Percentiles rank a stretch among this genome's conserved stretches.
These are phyloP conservation scores for Fusarium sp. DNA, from an alignment of 2,329 filamentous ascomycete genomes.

Conservation along the genomic window DNA sequence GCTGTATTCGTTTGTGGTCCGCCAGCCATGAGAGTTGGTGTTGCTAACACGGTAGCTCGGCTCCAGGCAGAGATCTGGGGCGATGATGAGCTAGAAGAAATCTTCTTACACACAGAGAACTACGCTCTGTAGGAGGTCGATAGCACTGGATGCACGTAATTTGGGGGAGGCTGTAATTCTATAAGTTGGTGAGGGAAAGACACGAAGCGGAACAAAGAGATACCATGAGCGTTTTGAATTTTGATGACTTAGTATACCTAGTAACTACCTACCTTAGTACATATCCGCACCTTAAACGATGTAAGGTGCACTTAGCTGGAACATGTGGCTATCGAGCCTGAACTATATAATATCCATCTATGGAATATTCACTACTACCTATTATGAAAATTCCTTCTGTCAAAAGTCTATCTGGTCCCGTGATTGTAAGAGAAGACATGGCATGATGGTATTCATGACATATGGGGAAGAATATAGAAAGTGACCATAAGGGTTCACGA, in stretches of 20 bases:
- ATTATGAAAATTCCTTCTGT: not conserved
- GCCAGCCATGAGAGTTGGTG: constrained; percentile 85
- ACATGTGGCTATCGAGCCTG: constrained; percentile 23
- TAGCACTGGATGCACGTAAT: not conserved
- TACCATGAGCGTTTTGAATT: constrained; percentile 46
- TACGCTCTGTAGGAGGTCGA: constrained; percentile 74
- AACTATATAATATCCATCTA: constrained; percentile 34
- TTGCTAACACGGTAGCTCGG: constrained; percentile 84
- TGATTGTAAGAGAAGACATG: constrained; percentile 1
- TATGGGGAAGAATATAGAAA: constrained; percentile 3
- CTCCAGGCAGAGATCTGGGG: constrained; percentile 87
- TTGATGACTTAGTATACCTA: constrained; percentile 28
- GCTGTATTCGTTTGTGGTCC: constrained; percentile 96
- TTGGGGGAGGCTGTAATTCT: constrained; percentile 37
- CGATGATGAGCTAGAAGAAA: constrained; percentile 82
- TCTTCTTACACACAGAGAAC: constrained; percentile 95
- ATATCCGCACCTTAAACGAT: constrained; percentile 13
- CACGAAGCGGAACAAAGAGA: constrained; percentile 32
- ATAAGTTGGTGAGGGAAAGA: constrained; percentile 5
- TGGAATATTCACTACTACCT: not conserved
- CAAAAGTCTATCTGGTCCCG: not conserved
- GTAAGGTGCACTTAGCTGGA: constrained; percentile 16
- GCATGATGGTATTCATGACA: not conserved
- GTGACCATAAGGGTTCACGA: constrained; percentile 36
- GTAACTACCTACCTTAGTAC: not conserved